These are phyloP conservation scores for Triticum urartu DNA, from an alignment of 176 grass and related monocot species.

Conservation along the genomic window DNA sequence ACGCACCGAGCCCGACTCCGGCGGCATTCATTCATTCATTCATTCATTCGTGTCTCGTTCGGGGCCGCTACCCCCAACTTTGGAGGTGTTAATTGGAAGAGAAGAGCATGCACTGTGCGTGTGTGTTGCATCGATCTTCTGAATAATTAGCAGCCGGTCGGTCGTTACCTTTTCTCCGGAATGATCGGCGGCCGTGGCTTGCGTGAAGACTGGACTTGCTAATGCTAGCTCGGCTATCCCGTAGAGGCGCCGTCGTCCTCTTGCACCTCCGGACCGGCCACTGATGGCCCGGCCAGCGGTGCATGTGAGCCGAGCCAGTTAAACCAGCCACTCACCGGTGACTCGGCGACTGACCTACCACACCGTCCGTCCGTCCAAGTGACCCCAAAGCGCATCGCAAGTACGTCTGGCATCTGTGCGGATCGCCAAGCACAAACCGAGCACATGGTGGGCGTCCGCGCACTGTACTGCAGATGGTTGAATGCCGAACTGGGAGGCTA, in stretches of 20 bases:
- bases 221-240: too few species aligned
- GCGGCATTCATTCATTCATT: background rate
- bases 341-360: too few species aligned
- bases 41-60: background rate
- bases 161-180: too few species aligned
- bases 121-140: background rate
- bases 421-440: background rate
- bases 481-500: background rate
- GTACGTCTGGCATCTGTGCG: too few species aligned
- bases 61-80: constrained; percentile 12
- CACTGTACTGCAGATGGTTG: background rate
- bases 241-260: too few species aligned
- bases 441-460: background rate
- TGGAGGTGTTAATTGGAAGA: constrained; percentile 39
- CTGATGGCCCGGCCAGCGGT: too few species aligned
- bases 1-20: background rate
- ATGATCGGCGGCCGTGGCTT: too few species aligned
- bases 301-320: background rate
- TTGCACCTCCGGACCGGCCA: too few species aligned
- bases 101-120: background rate
- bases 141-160: background rate
- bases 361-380: too few species aligned
- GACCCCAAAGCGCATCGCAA: too few species aligned
- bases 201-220: too few species aligned
- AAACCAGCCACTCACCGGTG: too few species aligned